These are phyloP conservation scores for Suillus lakei DNA, from an alignment of 768 basidiomycete genomes.

Conservation along the genomic window DNA sequence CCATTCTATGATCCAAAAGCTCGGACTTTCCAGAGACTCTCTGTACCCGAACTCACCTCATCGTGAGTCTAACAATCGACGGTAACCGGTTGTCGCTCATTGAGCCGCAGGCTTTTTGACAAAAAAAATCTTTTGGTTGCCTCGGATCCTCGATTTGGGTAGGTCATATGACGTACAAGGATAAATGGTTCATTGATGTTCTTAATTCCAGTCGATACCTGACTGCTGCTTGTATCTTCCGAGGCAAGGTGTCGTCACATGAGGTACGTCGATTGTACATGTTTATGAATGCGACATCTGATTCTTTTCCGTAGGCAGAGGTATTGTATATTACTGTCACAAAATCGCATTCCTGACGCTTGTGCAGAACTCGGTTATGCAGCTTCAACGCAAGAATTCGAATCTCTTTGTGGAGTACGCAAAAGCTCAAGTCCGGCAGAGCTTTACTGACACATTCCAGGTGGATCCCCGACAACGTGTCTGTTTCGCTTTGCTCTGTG, in stretches of 20 bases:
- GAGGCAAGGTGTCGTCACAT: slow-evolving; percentile 78
- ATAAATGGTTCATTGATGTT: neutral
- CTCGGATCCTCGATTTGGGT: slow-evolving; percentile 81
- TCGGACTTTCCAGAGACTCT: slow-evolving; percentile 60
- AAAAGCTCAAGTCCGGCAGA: neutral
- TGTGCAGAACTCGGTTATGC: slow-evolving; percentile 65
- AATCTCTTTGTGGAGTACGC: slow-evolving; percentile 79
- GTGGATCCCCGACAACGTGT: slow-evolving; percentile 93
- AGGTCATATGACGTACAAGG: slow-evolving; percentile 11
- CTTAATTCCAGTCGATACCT: slow-evolving; percentile 67
- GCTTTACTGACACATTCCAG: slow-evolving; percentile 39
- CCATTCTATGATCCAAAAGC: slow-evolving; percentile 79
- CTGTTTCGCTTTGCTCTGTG: slow-evolving; percentile 80
- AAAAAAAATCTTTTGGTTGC: slow-evolving; percentile 82
- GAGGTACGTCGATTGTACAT: slow-evolving; percentile 58
- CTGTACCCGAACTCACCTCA: slow-evolving; percentile 71
- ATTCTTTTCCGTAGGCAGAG: slow-evolving; percentile 48
- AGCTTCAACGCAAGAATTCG: slow-evolving; percentile 79
- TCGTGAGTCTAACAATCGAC: slow-evolving; percentile 51
- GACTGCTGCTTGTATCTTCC: slow-evolving; percentile 87
- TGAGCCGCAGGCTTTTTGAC: slow-evolving; percentile 67
- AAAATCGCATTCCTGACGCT: slow-evolving; percentile 10
- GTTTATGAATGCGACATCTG: neutral
- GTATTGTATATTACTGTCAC: slow-evolving; percentile 39
- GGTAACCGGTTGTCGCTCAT: slow-evolving; percentile 6